A percentile compares a stretch with the other conserved stretches of the same genome.
phyloP scores from a whole-genome alignment of 164 flowering plant genomes.

The Piper longum region DNA sequence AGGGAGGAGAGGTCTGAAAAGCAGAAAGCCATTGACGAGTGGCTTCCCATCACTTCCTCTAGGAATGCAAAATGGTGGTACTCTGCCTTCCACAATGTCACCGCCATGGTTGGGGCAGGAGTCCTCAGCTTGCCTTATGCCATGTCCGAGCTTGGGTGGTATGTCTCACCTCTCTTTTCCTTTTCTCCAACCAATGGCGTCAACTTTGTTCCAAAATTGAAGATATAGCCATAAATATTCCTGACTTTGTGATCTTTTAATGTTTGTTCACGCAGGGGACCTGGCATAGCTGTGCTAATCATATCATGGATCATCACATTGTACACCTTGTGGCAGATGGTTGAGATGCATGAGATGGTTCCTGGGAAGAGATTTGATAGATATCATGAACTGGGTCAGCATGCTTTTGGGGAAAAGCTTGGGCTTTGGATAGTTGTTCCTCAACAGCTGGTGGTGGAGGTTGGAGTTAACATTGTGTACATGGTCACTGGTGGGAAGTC shows the following conservation, averaged over 20 bases:
- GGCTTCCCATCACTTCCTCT: conserved; percentile 50
- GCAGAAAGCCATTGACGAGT: conserved; percentile 27
- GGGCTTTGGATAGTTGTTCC: conserved; percentile 24
- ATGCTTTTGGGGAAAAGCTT: conserved; percentile 10
- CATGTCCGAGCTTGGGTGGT: conserved; percentile 60
- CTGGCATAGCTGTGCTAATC: conserved; percentile 7
- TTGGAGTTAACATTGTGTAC: conserved; percentile 12
- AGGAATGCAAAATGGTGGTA: conserved; percentile 53
- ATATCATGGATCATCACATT: conserved; percentile 22
- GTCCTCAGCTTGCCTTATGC: conserved; percentile 54
- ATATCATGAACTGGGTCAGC: conserved; percentile 9
- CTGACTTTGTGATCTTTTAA: not conserved
- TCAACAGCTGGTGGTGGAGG: conserved; percentile 21
- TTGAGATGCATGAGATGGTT: conserved; percentile 23
- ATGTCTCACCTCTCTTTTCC: not conserved
- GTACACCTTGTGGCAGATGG: conserved; percentile 23
- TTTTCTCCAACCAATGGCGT: not conserved
- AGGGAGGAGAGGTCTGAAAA: conserved; percentile 1
- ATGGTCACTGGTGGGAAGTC: too few relatives aligned
- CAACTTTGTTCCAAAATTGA: not conserved
- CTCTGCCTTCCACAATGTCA: conserved; percentile 16
- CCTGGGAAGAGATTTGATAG: conserved; percentile 28
- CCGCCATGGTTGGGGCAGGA: conserved; percentile 55
- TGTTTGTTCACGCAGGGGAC: not conserved
- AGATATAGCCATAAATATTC: not conserved